A percentile compares a stretch with the other conserved stretches of the same genome.
Evolutionary conservation across 2,329 filamentous ascomycete genomes (phyloP).

Genomic region (Metarhizium brunneum): DNA sequence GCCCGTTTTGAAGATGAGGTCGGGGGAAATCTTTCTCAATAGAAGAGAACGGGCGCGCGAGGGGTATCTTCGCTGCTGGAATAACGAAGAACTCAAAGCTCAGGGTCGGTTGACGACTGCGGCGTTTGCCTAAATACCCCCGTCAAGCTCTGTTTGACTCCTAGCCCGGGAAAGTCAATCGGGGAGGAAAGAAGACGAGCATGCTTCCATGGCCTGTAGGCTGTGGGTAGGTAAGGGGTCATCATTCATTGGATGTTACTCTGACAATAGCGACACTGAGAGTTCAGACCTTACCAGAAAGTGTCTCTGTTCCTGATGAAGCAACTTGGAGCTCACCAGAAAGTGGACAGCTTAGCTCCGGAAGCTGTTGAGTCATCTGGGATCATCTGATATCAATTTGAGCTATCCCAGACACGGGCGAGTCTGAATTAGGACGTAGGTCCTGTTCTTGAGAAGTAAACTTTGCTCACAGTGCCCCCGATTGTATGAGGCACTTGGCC

Average conservation of each 20-base stretch:
- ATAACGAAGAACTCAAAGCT: not conserved
- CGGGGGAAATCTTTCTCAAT: not conserved
- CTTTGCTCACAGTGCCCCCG: too few species aligned
- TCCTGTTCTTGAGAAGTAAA: too few species aligned
- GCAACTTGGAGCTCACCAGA: not conserved
- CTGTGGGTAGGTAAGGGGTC: not conserved
- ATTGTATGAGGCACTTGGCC: too few species aligned
- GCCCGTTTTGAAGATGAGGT: not conserved
- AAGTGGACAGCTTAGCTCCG: not conserved
- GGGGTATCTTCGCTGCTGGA: not conserved
- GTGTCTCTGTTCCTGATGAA: not conserved
- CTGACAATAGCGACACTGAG: not conserved
- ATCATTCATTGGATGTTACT: not conserved
- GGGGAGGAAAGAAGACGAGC: not conserved
- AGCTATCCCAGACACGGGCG: too few species aligned
- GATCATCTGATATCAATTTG: not conserved
- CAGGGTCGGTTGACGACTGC: not conserved
- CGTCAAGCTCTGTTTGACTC: not conserved
- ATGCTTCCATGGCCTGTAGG: not conserved
- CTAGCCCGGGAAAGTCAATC: not conserved
- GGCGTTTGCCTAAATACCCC: not conserved
- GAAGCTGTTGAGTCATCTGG: not conserved
- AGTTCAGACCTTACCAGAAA: not conserved
- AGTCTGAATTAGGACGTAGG: too few species aligned
- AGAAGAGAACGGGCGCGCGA: not conserved